These are phyloP conservation scores for Cymbopogon flexuosus DNA, from an alignment of 202 grass and related monocot genomes.

Conservation along the genomic window DNA sequence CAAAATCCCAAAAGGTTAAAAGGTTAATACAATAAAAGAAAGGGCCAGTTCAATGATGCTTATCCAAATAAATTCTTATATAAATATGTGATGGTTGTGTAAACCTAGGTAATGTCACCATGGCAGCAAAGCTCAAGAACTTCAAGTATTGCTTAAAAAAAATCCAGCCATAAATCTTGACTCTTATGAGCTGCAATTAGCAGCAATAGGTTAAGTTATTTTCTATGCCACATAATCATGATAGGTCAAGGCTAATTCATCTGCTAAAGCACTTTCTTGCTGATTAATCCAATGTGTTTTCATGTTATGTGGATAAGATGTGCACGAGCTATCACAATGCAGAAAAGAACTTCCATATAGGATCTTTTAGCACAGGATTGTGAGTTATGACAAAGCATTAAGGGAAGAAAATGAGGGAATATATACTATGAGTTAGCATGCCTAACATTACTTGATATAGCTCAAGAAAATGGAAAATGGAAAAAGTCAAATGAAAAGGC, in stretches of 20 bases:
- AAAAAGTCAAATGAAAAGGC: not conserved
- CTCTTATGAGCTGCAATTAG: not conserved
- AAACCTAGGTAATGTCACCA: not conserved
- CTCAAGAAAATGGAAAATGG: slow-evolving; percentile 5
- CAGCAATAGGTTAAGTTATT: not conserved
- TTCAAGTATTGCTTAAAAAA: not conserved
- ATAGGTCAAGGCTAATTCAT: slow-evolving; percentile 22
- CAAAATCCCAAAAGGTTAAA: slow-evolving; percentile 27
- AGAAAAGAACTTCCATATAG: not conserved
- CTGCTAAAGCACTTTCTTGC: not conserved
- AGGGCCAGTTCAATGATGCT: not conserved
- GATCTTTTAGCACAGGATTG: not conserved
- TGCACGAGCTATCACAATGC: not conserved
- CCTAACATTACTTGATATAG: not conserved
- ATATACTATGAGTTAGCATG: slow-evolving; percentile 2
- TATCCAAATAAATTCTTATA: not conserved
- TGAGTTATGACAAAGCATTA: not conserved
- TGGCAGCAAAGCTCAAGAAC: not conserved
- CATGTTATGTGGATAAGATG: slow-evolving; percentile 15
- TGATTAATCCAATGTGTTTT: not conserved
- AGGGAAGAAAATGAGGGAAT: not conserved
- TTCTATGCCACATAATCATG: not conserved
- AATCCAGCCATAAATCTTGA: not conserved
- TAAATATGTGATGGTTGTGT: not conserved
- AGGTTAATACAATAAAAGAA: slow-evolving; percentile 15